These are phyloP conservation scores for Teratosphaeria pseudoeucalypti DNA, from an alignment of 2,329 filamentous ascomycete genomes.

Conservation along the genomic window DNA sequence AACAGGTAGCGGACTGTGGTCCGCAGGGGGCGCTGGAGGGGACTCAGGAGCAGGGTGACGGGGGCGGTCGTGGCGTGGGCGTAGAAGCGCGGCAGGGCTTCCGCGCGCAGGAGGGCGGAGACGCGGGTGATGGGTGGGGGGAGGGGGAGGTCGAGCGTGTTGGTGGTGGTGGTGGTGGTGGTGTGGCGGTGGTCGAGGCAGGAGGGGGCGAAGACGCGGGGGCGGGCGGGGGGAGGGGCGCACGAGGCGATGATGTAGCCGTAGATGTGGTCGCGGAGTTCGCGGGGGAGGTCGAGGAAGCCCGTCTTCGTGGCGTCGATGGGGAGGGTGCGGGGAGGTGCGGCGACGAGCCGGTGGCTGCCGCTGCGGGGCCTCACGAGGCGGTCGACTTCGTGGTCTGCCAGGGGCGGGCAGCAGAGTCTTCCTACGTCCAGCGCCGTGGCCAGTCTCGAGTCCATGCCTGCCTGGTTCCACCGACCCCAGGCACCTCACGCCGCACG, in stretches of 20 bases:
- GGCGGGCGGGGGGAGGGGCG: not conserved
- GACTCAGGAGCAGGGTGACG: not conserved
- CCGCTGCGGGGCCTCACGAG: not conserved
- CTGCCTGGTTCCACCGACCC: not conserved
- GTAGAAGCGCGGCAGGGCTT: not conserved
- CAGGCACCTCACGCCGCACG: not conserved
- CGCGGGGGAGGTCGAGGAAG: not conserved
- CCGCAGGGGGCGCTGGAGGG: not conserved
- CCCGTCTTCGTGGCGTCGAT: not conserved
- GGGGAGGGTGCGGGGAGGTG: not conserved
- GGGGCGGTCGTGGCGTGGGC: not conserved
- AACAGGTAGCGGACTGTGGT: not conserved
- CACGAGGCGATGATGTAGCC: not conserved
- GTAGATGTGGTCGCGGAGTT: not conserved
- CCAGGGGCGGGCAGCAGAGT: not conserved
- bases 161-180: not conserved
- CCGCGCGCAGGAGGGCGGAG: not conserved
- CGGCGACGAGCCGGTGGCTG: not conserved
- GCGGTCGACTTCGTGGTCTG: not conserved
- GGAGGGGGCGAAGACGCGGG: not conserved
- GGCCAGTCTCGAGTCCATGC: not conserved
- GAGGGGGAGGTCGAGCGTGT: not conserved
- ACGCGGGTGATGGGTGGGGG: not conserved
- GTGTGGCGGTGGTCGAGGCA: not conserved
- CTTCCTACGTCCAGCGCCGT: not conserved